Evolutionary conservation across 331 rosid genomes (phyloP).

Genomic region (Spiraea crenata): DNA sequence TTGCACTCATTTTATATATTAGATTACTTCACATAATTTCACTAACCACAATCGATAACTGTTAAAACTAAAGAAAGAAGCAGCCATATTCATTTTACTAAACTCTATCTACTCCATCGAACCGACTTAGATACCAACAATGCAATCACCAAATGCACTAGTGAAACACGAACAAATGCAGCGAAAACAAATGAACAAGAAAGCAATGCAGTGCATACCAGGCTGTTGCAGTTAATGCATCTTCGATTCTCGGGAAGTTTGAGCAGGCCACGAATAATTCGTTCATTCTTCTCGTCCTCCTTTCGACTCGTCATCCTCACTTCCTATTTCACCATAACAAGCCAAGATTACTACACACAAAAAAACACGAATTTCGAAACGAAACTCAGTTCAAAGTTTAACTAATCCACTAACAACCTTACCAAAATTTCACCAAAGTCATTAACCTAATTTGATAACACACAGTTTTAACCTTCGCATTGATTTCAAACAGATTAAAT

Average conservation of each 20-base stretch:
- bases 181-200: constrained; percentile 7
- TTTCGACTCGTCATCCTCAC: constrained; percentile 68
- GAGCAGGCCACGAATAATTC: constrained; percentile 83
- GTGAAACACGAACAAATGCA: not conserved
- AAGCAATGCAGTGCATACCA: constrained; percentile 47
- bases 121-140: constrained; percentile 1
- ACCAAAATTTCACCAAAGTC: constrained; percentile 10
- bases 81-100: no score
- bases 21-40: not conserved
- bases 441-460: constrained; percentile 4
- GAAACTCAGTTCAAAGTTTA: constrained; percentile 2
- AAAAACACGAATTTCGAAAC: not conserved
- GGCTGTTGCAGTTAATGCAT: constrained; percentile 87
- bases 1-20: not conserved
- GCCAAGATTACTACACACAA: constrained; percentile 16
- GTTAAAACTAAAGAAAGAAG: no score
- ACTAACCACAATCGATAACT: no score
- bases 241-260: constrained; percentile 76
- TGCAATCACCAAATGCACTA: not conserved
- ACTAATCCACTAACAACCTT: constrained; percentile 10
- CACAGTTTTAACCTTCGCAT: constrained; percentile 9
- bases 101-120: not conserved
- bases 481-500: constrained; percentile 15
- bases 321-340: constrained; percentile 32
- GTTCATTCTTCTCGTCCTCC: constrained; percentile 91